Conservation (phyloP, 495 filamentous ascomycete species). For the Neurospora sp. region DNA sequence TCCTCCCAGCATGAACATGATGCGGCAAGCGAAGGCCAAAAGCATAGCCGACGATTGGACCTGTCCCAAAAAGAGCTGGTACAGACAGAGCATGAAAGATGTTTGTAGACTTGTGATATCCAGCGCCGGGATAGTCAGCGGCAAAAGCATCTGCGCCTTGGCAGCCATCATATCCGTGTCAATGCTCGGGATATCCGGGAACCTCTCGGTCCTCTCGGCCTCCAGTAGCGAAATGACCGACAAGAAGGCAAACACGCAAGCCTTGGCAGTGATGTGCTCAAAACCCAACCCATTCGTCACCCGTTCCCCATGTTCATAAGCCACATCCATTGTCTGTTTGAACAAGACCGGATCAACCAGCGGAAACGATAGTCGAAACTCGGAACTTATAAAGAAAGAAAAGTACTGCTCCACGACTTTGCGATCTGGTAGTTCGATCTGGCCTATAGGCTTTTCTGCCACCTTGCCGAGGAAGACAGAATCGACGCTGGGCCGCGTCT, state of each 20-base stretch:
- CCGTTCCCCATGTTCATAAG: slow-evolving; percentile 18
- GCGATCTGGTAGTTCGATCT: slow-evolving; percentile 8
- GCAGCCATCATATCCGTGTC: slow-evolving; percentile 29
- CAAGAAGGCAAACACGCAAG: slow-evolving; percentile 38
- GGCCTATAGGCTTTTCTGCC: not conserved
- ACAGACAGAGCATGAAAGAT: slow-evolving; percentile 31
- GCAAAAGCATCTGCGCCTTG: slow-evolving; percentile 31
- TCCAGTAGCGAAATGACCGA: slow-evolving; percentile 27
- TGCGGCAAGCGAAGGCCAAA: slow-evolving; percentile 31
- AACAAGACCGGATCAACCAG: slow-evolving; percentile 32
- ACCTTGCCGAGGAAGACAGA: not conserved
- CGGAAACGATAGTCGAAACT: slow-evolving; percentile 36
- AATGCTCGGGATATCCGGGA: slow-evolving; percentile 8
- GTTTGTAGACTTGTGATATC: slow-evolving; percentile 34
- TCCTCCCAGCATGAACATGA: slow-evolving; percentile 39
- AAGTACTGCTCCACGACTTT: slow-evolving; percentile 7
- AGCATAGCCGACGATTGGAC: slow-evolving; percentile 35
- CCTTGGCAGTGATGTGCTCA: slow-evolving; percentile 19
- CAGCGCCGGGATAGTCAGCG: slow-evolving; percentile 32
- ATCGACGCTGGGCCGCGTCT: not conserved
- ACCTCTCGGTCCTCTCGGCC: not conserved
- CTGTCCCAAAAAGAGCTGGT: slow-evolving; percentile 36
- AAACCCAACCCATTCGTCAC: not conserved
- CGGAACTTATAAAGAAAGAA: slow-evolving; percentile 6
- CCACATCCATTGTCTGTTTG: slow-evolving; percentile 28